Base-by-base conservation (phyloP, 805 yeast species). In the Ogataea trehalophila region DNA sequence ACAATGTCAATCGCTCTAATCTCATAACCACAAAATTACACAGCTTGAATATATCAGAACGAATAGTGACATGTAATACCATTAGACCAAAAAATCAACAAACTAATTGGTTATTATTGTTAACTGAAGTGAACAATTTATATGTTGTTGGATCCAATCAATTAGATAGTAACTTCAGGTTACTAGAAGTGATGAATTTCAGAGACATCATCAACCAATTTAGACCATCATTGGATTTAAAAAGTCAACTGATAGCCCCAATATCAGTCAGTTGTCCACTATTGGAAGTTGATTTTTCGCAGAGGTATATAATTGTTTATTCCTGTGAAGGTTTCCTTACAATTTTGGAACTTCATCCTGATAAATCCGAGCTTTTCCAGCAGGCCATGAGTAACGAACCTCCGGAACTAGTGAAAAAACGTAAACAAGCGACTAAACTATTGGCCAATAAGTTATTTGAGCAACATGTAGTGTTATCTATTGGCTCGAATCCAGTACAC, bases 41-140 rank as follows among this genome's bases (percentile, higher is more conserved):
- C 13, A 26, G 31, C 29, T 18, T 37, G 40, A 18, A 7, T 22
- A 22, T 37, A 14, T 26, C 31, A 18, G 56, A 56, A 29, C 33
- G 53, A 22, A 51, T 60, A 4, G 36, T 59, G n/a, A 56, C 57
- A 2, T 44, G 53, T 2, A 53, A 52, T 33, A 54, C 57, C 29
- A 38, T 62, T 6, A 33, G 20, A 7, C 59, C 65, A 16, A n/a
- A 29, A 4, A 62, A 56, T 1, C 37, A 49, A 20, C 26, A 33
- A 2, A 41, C 18, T 1, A 54, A 52, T 13, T 63, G 67, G 67
- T 9, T 63, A 2, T 26, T 61, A 5, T 17, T 59, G 0, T 36
- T 63, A 8, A 59, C 63, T 5, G 66, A 60, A 18, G 4, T 39
- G 9, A 55, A 60, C 37, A 49, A 53, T 18, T 37, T 63, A 4